Evolutionary conservation across 352 stramenopile genomes (phyloP), one percentile per base, ranked within the genome.

Genomic region (Thalassiosira mediterranea): DNA sequence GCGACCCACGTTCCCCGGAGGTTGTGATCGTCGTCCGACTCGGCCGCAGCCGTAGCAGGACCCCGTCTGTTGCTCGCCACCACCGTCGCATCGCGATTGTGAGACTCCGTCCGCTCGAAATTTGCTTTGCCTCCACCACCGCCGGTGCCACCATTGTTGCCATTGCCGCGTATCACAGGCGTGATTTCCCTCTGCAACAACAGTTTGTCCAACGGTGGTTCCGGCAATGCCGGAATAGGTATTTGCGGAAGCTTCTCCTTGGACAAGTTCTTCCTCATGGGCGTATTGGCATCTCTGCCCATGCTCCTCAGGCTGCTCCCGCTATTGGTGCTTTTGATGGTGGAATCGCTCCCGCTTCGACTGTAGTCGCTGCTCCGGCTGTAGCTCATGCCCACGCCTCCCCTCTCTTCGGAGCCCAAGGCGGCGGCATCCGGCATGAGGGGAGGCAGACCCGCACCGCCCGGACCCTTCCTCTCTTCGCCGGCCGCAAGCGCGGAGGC

Each of bases 81-180:
- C 3, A 68, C 11, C 1, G 66, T 76, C 17, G 58, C 66, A 56
- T 76, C 54, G 23, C 54, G 54, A 56, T 68, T 68, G 19, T 76
- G 54, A 19, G 11, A 23, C 7, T 1, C 21, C 42, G 13, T 11
- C 23, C 19, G 37, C 8, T 15, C 37, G 37, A 44, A 15, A 15
- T 8, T 44, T 44, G 37, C 37, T 8, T 15, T 15, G 37, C 37
- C 8, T 44, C 37, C 8, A 47, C 37, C 37, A 23, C n/a, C 59
- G 29, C 8, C 37, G 42, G 8, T 47, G 56, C 32, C 17, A 48
- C n/a, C 28, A 17, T 19, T 64, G 31, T 1, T 48, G 7, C 26
- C 40, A 4, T 31, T 48, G 4, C 17, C 19, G 34, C 31, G 25
- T 68, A 31, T 17, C n/a, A 46, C 54, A 21, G 47, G 44, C 0